These are phyloP conservation scores for Phallus indusiatus DNA, from an alignment of 768 basidiomycete genomes.

Conservation along the genomic window DNA sequence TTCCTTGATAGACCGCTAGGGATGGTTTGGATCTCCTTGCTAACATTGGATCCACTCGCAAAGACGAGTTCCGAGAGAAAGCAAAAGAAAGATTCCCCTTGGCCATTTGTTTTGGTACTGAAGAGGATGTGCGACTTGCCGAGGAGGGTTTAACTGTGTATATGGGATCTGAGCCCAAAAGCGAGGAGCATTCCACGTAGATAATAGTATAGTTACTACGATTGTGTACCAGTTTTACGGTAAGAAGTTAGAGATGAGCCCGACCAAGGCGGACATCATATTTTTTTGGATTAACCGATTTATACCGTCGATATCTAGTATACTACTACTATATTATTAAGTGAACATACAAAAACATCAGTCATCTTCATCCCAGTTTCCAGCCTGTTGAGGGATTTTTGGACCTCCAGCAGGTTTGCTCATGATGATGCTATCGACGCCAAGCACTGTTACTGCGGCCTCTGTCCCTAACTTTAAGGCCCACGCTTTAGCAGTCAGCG, in stretches of 20 bases:
- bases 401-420: conserved; percentile 88
- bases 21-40: conserved; percentile 39
- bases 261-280: neutral
- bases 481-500: conserved; percentile 86
- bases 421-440: conserved; percentile 97
- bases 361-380: conserved; percentile 77
- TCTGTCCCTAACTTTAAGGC: conserved; percentile 86
- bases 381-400: conserved; percentile 77
- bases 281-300: neutral
- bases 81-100: conserved; percentile 46
- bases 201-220: too few species aligned
- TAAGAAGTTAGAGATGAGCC: too few species aligned
- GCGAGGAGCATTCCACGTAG: neutral
- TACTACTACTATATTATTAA: neutral
- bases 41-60: conserved; percentile 39
- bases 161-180: neutral
- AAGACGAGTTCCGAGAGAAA: conserved; percentile 50
- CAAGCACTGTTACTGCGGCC: conserved; percentile 81
- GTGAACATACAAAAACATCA: neutral
- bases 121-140: conserved; percentile 32
- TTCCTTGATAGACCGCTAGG: conserved; percentile 38
- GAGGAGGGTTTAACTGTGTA: neutral
- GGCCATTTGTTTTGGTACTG: conserved; percentile 58
- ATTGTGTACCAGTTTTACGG: neutral
- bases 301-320: neutral